Conservation (phyloP, 805 yeast genomes). For the Tetrapisispora fleetii region DNA sequence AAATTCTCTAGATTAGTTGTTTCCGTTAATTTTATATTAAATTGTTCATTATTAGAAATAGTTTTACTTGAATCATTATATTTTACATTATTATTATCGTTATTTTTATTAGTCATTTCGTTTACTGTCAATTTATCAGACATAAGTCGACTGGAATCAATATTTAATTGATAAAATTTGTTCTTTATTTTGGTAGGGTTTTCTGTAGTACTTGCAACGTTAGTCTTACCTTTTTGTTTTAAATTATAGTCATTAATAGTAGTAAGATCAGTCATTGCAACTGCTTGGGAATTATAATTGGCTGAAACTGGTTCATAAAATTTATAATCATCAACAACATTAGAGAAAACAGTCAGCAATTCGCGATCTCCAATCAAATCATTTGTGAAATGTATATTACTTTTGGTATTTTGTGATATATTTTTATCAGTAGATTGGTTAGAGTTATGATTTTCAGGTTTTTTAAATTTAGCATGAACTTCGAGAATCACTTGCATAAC, state of each 20-base stretch:
- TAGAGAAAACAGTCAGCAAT: slow-evolving; percentile 14
- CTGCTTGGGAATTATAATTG: slow-evolving; percentile 17
- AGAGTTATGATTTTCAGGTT: too few relatives aligned
- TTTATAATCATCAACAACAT: slow-evolving; percentile 14
- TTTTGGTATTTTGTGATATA: not conserved
- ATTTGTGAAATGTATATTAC: not conserved
- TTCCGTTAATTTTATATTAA: slow-evolving; percentile 8
- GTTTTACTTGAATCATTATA: not conserved
- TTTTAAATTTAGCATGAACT: not conserved
- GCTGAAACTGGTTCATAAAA: slow-evolving; percentile 18
- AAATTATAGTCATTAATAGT: not conserved
- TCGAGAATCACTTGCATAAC: slow-evolving; percentile 14
- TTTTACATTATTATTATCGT: not conserved
- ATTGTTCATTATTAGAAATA: not conserved
- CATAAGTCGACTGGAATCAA: not conserved
- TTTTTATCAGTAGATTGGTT: not conserved
- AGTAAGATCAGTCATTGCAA: slow-evolving; percentile 11
- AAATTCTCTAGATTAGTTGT: slow-evolving; percentile 26
- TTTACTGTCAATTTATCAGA: not conserved
- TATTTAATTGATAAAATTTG: slow-evolving; percentile 8
- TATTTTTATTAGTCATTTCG: not conserved
- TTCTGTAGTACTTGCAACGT: not conserved
- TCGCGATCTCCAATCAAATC: not conserved
- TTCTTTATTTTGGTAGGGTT: slow-evolving; percentile 4
- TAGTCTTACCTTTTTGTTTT: slow-evolving; percentile 1